These are phyloP conservation scores for Alternaria viburni DNA, from an alignment of 2,329 filamentous ascomycete species.

Conservation along the genomic window DNA sequence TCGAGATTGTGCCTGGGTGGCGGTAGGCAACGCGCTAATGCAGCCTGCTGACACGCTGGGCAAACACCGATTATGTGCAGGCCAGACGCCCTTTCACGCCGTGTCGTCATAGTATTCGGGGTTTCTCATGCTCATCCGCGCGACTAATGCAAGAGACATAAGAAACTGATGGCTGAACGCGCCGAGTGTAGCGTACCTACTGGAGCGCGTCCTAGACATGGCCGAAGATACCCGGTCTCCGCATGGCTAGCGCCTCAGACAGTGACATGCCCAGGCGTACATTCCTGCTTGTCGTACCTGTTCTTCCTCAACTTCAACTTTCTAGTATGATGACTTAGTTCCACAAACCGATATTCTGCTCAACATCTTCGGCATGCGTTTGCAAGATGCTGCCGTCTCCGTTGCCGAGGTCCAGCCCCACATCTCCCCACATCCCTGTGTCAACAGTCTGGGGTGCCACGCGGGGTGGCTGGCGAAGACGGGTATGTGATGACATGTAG, in stretches of 20 bases:
- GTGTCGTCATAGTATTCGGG: background rate
- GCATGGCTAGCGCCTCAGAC: background rate
- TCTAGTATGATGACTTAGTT: too few species aligned
- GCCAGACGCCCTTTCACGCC: background rate
- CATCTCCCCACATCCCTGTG: conserved; percentile 10
- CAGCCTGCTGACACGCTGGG: background rate
- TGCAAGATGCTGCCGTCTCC: background rate
- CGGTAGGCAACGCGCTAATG: background rate
- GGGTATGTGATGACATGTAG: too few species aligned
- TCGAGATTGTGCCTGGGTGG: background rate
- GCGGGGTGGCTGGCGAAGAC: background rate
- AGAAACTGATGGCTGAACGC: too few species aligned
- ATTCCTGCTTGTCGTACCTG: background rate
- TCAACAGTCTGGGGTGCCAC: background rate
- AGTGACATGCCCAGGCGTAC: too few species aligned
- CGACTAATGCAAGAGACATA: background rate
- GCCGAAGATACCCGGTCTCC: background rate
- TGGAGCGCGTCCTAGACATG: background rate
- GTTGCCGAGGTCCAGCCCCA: conserved; percentile 14
- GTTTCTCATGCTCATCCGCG: too few species aligned
- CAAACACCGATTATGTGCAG: background rate
- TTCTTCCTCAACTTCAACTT: background rate
- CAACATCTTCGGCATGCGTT: background rate
- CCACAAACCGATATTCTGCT: background rate
- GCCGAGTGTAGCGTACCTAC: too few species aligned